A percentile compares a stretch with the other conserved stretches of the same genome.
Conservation (phyloP, 106 monocot genomes). For the Agapanthus africanus region DNA sequence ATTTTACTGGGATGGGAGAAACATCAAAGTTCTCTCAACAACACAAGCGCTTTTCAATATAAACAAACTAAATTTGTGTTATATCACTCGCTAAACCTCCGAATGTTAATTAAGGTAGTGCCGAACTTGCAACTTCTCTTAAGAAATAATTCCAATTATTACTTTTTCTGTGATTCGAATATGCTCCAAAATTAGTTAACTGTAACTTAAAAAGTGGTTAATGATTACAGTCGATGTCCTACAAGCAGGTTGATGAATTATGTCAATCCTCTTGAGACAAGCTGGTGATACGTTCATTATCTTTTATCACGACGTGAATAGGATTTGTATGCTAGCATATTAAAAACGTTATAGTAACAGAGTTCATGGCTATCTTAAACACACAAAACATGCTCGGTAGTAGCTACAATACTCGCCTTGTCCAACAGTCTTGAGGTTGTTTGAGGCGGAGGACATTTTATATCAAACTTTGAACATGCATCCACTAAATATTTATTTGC, state of each 20-base stretch:
- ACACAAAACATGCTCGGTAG: background rate
- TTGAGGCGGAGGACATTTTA: conserved; percentile 79
- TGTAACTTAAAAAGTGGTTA: background rate
- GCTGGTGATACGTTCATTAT: background rate
- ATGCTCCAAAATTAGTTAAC: background rate
- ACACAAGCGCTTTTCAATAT: background rate
- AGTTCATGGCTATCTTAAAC: background rate
- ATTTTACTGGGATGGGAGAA: background rate
- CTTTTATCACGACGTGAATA: background rate
- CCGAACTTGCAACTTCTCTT: background rate
- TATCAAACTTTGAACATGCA: conserved; percentile 76
- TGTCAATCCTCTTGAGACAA: background rate
- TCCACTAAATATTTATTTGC: conserved; percentile 74
- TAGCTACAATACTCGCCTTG: conserved; percentile 39
- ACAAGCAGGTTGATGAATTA: background rate
- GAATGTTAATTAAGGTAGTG: background rate
- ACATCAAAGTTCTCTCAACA: background rate
- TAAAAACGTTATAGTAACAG: background rate
- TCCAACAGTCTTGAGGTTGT: conserved; percentile 73
- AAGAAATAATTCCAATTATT: background rate
- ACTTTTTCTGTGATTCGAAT: background rate
- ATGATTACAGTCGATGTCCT: background rate
- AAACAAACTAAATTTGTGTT: background rate
- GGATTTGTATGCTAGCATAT: background rate
- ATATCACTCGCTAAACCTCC: background rate